Evolutionary conservation across 2,329 filamentous ascomycete genomes (phyloP), one percentile per base, ranked within the genome.

Genomic region (Aspergillus sojae): DNA sequence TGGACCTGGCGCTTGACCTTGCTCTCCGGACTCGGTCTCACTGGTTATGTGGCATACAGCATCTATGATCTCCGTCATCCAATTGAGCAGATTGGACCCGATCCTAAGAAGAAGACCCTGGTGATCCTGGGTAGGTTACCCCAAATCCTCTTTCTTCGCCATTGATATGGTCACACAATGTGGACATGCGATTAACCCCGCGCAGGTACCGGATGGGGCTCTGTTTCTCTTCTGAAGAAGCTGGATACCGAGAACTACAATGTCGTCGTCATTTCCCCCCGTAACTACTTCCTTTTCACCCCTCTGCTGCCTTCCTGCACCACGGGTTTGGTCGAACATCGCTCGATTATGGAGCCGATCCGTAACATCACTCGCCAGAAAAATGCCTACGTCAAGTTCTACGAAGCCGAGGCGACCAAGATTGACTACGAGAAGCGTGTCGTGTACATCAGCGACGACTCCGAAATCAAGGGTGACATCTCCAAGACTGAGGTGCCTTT

Each of bases 281-380:
- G 95, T 78, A 99, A 99, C 84, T 99, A 97, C 88, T 99, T 99
- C 89, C 90, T 99, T 71, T 99, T 99, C 86, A 99, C 95, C 34
- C 95, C 95, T 65, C 89, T 99, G 64, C 88, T 99, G 66, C 95
- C 95, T 69, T 98, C 94, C 77, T 99, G 95, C 83, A 98, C 95
- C 58, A 97, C 94, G 70, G 95, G 95, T 74, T 91, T 93, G 72
- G 95, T 99, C 80, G 95, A 99, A 86, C 95, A 98, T 84, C 93
- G 95, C 78, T 98, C 94, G 76, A 99, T 99, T 81, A 99, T 99
- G 95, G 95, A 99, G 84, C 95, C 95, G 62, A 91, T 99, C 74
- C 93, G 95, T 77, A 93, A 95, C 78, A 97, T 99, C 79, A 87
- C 97, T 71, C 92, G 94, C 75, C 91, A 95, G 83, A 98, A 98